Percentiles rank a stretch among this genome's conserved stretches.
These are phyloP conservation scores for Talaromyces sp. DNA, from an alignment of 2,329 filamentous ascomycete genomes.

Conservation along the genomic window DNA sequence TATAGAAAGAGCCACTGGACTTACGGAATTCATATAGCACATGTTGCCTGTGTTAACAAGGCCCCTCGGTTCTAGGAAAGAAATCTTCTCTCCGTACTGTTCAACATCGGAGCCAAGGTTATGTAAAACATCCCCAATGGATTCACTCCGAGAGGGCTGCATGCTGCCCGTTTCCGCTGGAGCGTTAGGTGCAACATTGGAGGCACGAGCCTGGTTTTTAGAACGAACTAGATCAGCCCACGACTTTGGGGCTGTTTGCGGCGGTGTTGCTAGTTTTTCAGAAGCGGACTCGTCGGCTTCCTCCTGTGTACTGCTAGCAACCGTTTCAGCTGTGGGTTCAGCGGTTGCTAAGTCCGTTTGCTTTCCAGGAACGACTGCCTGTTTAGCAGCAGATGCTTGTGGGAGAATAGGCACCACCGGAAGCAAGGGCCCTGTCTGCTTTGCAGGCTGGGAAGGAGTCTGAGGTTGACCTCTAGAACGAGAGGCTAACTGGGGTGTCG, in stretches of 20 bases:
- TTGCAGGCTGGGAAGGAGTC: constrained; percentile 27
- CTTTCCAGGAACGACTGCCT: constrained; percentile 28
- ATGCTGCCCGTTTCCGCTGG: constrained; percentile 35
- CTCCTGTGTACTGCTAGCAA: background rate
- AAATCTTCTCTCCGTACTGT: constrained; percentile 55
- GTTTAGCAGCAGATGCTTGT: constrained; percentile 29
- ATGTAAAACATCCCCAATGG: constrained; percentile 71
- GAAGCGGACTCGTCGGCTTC: constrained; percentile 1
- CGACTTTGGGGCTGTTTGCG: constrained; percentile 52
- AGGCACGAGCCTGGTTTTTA: constrained; percentile 33
- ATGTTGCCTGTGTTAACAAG: constrained; percentile 97
- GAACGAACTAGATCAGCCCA: constrained; percentile 65
- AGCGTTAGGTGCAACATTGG: constrained; percentile 24
- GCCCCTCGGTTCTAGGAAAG: constrained; percentile 86
- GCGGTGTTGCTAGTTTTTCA: constrained; percentile 35
- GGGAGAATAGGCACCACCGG: constrained; percentile 48
- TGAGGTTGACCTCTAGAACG: constrained; percentile 29
- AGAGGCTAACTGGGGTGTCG: constrained; percentile 23
- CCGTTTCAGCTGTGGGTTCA: constrained; percentile 13
- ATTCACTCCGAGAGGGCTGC: constrained; percentile 49
- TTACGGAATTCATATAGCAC: constrained; percentile 99
- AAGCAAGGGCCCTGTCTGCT: constrained; percentile 36
- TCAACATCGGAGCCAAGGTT: constrained; percentile 64
- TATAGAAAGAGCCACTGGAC: constrained; percentile 29
- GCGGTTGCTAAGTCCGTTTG: constrained; percentile 24